phyloP scores from a whole-genome alignment of 768 basidiomycete genomes.

The Hericium erinaceus region DNA sequence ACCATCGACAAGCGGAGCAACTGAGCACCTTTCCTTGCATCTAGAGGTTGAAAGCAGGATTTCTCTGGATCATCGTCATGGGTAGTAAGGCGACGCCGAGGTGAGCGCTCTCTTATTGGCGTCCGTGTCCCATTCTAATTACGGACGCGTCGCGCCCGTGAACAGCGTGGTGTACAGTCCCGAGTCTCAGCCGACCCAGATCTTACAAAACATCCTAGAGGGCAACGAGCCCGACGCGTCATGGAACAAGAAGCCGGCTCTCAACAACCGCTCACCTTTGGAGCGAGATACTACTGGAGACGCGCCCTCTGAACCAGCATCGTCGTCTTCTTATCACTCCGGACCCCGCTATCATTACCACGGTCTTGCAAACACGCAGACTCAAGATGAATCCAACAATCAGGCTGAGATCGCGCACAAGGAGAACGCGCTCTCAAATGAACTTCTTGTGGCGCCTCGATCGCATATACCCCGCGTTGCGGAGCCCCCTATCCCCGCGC shows the following conservation, averaged over 20 bases:
- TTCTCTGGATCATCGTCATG: too few relatives aligned
- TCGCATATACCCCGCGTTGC: neutral
- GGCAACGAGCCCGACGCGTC: slow-evolving; percentile 6
- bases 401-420: slow-evolving; percentile 12
- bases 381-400: slow-evolving; percentile 25
- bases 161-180: slow-evolving; percentile 6
- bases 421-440: slow-evolving; percentile 11
- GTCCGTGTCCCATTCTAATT: neutral
- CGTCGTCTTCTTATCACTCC: slow-evolving; percentile 18
- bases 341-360: slow-evolving; percentile 47
- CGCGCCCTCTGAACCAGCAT: slow-evolving; percentile 13
- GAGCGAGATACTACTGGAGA: slow-evolving; percentile 14
- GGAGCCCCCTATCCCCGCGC: too few relatives aligned
- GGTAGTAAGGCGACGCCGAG: too few relatives aligned
- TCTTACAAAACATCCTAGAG: slow-evolving; percentile 38
- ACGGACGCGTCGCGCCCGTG: too few relatives aligned
- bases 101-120: neutral
- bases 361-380: slow-evolving; percentile 46
- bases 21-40: too few relatives aligned
- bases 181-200: slow-evolving; percentile 47
- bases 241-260: neutral
- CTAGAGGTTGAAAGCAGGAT: too few relatives aligned
- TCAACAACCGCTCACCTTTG: slow-evolving; percentile 10
- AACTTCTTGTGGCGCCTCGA: neutral
- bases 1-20: too few relatives aligned